These are phyloP conservation scores for Fusarium solani-melongenae DNA, from an alignment of 2,329 filamentous ascomycete genomes.

Conservation along the genomic window DNA sequence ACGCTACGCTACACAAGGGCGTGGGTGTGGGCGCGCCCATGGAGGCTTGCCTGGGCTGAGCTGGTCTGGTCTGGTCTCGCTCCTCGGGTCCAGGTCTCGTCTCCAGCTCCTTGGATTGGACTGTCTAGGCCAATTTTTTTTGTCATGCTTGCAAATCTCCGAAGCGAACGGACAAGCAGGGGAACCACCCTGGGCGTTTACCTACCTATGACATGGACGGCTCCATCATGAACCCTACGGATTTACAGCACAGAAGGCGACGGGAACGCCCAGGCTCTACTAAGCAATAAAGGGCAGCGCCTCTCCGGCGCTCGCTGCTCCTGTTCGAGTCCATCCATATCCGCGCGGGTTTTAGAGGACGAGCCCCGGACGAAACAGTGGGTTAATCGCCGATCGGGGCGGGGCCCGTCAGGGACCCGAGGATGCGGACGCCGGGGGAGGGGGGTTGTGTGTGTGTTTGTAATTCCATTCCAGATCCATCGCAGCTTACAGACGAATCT, in stretches of 20 bases:
- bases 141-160: conserved; percentile 45
- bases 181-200: not conserved
- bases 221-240: not conserved
- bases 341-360: conserved; percentile 32
- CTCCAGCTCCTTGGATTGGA: not conserved
- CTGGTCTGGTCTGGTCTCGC: not conserved
- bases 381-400: conserved; percentile 39
- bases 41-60: not conserved
- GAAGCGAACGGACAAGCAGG: conserved; percentile 7
- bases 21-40: conserved; percentile 8
- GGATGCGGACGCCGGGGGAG: conserved; percentile 7
- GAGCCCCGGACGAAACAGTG: conserved; percentile 30
- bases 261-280: conserved; percentile 1
- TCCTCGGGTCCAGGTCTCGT: not conserved
- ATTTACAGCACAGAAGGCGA: not conserved
- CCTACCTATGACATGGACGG: not conserved
- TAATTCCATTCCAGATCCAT: not conserved
- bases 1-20: conserved; percentile 21
- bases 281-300: not conserved
- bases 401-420: conserved; percentile 27
- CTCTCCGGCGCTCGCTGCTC: not conserved
- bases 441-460: not conserved
- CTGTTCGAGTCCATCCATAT: conserved; percentile 19
- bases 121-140: conserved; percentile 17
- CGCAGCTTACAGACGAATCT: not conserved